phyloP scores from a whole-genome alignment of 1,139 yeast species.

The Yamadazyma sp. region DNA sequence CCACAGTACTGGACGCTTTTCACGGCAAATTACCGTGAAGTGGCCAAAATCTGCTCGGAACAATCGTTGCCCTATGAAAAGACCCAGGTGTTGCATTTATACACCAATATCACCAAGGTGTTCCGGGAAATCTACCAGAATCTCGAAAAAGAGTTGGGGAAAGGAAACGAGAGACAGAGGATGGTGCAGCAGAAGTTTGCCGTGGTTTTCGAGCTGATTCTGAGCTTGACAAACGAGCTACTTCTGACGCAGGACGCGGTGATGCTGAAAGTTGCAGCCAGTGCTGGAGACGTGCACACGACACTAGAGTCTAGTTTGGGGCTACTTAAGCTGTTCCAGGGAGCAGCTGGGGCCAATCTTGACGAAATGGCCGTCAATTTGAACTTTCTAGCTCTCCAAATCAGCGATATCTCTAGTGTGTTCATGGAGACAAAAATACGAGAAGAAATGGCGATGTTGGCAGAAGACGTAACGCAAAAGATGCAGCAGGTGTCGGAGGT shows the following conservation, averaged over 20 bases:
- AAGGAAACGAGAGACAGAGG: slow-evolving; percentile 13
- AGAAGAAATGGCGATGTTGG: slow-evolving; percentile 9
- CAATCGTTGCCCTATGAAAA: slow-evolving; percentile 53
- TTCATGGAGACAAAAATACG: slow-evolving; percentile 9
- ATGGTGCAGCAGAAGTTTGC: slow-evolving; percentile 19
- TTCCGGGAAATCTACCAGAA: slow-evolving; percentile 23
- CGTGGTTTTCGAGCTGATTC: slow-evolving; percentile 14
- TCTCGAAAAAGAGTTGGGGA: slow-evolving; percentile 15
- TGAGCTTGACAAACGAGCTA: slow-evolving; percentile 5
- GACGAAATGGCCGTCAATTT: slow-evolving; percentile 16
- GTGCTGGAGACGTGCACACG: slow-evolving; percentile 9
- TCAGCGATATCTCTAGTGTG: slow-evolving; percentile 10
- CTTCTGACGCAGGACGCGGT: slow-evolving; percentile 10
- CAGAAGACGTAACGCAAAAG: slow-evolving; percentile 5
- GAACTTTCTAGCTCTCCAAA: slow-evolving; percentile 12
- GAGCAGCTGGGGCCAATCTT: slow-evolving; percentile 7
- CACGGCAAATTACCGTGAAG: slow-evolving; percentile 55
- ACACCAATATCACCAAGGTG: slow-evolving; percentile 44
- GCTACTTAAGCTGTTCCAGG: slow-evolving; percentile 9
- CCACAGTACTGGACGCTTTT: slow-evolving; percentile 64
- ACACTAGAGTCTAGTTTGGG: slow-evolving; percentile 16
- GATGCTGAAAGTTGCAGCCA: slow-evolving; percentile 12
- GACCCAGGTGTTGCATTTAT: slow-evolving; percentile 47
- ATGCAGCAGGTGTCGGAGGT: slow-evolving; percentile 2
- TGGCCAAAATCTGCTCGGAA: slow-evolving; percentile 49